phyloP scores from a whole-genome alignment of 2,329 filamentous ascomycete genomes.

The Apiospora marii region DNA sequence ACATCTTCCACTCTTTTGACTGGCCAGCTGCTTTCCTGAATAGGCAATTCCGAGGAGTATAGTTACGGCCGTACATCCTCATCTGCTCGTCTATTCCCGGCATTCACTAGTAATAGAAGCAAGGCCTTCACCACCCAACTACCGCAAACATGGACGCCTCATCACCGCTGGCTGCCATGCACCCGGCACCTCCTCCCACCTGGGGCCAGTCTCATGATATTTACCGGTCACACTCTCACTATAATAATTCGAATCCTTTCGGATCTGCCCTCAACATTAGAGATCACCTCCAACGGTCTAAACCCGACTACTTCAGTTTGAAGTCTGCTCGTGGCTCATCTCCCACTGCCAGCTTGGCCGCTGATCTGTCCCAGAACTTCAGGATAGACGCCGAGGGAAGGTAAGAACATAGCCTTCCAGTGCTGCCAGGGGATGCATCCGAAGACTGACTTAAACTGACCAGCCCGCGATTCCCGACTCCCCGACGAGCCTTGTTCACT shows the following conservation, averaged over 20 bases:
- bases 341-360: conserved; percentile 87
- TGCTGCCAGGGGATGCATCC: conserved; percentile 36
- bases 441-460: conserved; percentile 30
- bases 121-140: neutral
- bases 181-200: conserved; percentile 72
- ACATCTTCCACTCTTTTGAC: conserved; percentile 35
- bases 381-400: conserved; percentile 85
- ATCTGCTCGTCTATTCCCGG: conserved; percentile 17
- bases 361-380: conserved; percentile 96
- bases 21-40: conserved; percentile 35
- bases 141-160: conserved; percentile 80
- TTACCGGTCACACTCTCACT: conserved; percentile 57
- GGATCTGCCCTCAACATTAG: conserved; percentile 79
- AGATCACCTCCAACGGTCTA: conserved; percentile 70
- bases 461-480: conserved; percentile 84
- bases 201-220: conserved; percentile 64
- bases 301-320: conserved; percentile 81
- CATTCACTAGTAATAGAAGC: conserved; percentile 21
- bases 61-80: conserved; percentile 40
- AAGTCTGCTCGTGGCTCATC: conserved; percentile 85
- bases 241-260: conserved; percentile 59
- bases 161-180: conserved; percentile 92
- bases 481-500: conserved; percentile 85
- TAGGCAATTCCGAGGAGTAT: conserved; percentile 35
- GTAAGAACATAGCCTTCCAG: conserved; percentile 58